Base-by-base conservation (phyloP, 2,329 filamentous ascomycete species). In the Penicillium occitanis region DNA sequence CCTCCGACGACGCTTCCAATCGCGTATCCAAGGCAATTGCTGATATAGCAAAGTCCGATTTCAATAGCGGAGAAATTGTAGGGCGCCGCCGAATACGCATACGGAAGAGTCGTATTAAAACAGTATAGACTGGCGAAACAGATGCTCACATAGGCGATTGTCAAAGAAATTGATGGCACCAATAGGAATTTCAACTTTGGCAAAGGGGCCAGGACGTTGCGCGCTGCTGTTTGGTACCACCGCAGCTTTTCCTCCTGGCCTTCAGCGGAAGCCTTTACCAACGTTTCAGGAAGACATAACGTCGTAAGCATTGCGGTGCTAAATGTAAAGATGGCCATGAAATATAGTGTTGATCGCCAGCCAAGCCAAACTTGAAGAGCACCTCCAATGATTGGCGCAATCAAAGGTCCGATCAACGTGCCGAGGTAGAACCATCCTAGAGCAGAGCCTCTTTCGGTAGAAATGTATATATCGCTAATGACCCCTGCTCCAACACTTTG, bases 391-490 rank as follows among this genome's bases (percentile, higher is more conserved):
- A 80, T 77, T 0, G 79, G 78, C 1, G 76, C 73, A 3, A 80
- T 61, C 2, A 79, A 63, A 2, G 78, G 78, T 11, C 78, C 78
- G 62, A 76, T 76, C 13, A 80, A 66, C 1, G 79, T 77, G 2
- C 79, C 79, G 0, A 81, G 72, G 30, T 79, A 80, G 69, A 79
- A 81, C 28, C 76, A 74, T 0, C 78, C 76, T 74, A 81, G 78
- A 1, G 78, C 79, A 13, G 66, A 66, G 3, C 79, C 79, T 6
- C 78, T 68, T 61, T 79, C 77, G 40, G 73, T 75, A 13, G 75
- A 70, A 35, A 76, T 74, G 74, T 76, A 81, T 1, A 79, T 69
- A 69, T 81, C 79, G 13, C 77, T 72, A 40, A 81, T 75, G 1
- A 77, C 78, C 0, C 78, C 79, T 0, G 77, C 79, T 13, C 79